phyloP scores from a whole-genome alignment of 345 rosid genomes.

The Noccaea bulbosa region DNA sequence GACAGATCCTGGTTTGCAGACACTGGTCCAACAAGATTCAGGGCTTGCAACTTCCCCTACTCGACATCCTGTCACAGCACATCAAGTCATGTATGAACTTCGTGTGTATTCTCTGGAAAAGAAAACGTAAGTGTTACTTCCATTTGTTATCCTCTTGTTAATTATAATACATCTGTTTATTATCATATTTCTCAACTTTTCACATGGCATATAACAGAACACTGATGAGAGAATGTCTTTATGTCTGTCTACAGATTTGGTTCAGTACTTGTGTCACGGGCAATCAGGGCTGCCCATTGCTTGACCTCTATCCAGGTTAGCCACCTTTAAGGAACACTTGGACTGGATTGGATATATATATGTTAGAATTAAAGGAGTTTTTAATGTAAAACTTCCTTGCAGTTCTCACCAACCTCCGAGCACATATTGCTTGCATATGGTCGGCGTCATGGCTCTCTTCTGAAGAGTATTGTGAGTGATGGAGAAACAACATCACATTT shows the following conservation, averaged over 20 bases:
- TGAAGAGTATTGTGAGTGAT: slow-evolving; percentile 84
- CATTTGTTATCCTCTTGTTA: background rate
- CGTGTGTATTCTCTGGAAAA: slow-evolving; percentile 94
- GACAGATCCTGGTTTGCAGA: slow-evolving; percentile 77
- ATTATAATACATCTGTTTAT: background rate
- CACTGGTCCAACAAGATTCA: slow-evolving; percentile 64
- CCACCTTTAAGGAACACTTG: slow-evolving; percentile 26
- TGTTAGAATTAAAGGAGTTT: background rate
- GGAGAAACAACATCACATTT: slow-evolving; percentile 80
- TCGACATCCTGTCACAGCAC: slow-evolving; percentile 91
- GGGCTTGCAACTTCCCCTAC: slow-evolving; percentile 91
- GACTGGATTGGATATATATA: slow-evolving; percentile 3
- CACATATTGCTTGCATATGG: slow-evolving; percentile 95
- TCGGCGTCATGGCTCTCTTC: slow-evolving; percentile 90
- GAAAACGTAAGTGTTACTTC: slow-evolving; percentile 69
- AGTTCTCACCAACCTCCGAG: slow-evolving; percentile 98
- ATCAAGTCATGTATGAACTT: slow-evolving; percentile 94
- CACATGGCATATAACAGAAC: slow-evolving; percentile 13
- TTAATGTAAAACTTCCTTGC: slow-evolving; percentile 37
- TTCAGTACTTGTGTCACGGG: slow-evolving; percentile 80
- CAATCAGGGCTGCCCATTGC: slow-evolving; percentile 95
- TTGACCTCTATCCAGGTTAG: slow-evolving; percentile 97
- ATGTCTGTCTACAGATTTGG: slow-evolving; percentile 68
- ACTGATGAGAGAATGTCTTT: slow-evolving; percentile 10
- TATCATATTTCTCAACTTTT: background rate